These are phyloP conservation scores for Colletotrichum shisoi DNA, from an alignment of 2,329 filamentous ascomycete genomes.

Conservation along the genomic window DNA sequence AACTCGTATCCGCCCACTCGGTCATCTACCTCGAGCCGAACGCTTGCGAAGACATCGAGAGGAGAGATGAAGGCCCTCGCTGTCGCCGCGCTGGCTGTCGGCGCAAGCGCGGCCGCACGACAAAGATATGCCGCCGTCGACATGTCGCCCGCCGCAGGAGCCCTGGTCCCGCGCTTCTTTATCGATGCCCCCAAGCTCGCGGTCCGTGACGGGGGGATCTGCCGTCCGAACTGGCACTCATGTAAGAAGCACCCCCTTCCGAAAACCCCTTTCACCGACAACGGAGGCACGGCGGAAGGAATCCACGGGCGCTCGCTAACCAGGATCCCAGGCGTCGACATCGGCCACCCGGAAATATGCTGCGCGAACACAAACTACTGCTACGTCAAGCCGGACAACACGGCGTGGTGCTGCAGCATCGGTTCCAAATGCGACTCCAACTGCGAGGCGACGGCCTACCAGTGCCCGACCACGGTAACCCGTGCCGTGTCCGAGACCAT, in stretches of 20 bases:
- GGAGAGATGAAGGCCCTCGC: not conserved
- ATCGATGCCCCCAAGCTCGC: slow-evolving; percentile 34
- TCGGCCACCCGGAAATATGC: slow-evolving; percentile 51
- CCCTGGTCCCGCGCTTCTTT: slow-evolving; percentile 37
- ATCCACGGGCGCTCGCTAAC: not conserved
- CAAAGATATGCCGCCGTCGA: slow-evolving; percentile 37
- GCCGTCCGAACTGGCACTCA: slow-evolving; percentile 29
- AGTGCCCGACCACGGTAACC: slow-evolving; percentile 46
- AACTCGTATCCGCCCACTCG: not conserved
- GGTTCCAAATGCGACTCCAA: slow-evolving; percentile 54
- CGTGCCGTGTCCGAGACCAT: slow-evolving; percentile 40
- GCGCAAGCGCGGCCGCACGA: slow-evolving; percentile 18
- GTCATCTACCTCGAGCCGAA: not conserved
- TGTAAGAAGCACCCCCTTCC: slow-evolving; percentile 18
- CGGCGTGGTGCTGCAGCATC: slow-evolving; percentile 54
- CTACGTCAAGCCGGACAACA: slow-evolving; percentile 50
- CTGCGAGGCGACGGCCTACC: slow-evolving; percentile 49
- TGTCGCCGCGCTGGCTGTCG: slow-evolving; percentile 15
- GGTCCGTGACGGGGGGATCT: slow-evolving; percentile 34
- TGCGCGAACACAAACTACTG: slow-evolving; percentile 57
- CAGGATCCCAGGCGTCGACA: slow-evolving; percentile 52
- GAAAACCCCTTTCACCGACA: too few relatives aligned
- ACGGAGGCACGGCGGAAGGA: too few relatives aligned
- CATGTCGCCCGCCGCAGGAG: slow-evolving; percentile 23
- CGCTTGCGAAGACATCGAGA: not conserved